Conservation (phyloP, 345 rosid genomes). For the Salix exigua region DNA sequence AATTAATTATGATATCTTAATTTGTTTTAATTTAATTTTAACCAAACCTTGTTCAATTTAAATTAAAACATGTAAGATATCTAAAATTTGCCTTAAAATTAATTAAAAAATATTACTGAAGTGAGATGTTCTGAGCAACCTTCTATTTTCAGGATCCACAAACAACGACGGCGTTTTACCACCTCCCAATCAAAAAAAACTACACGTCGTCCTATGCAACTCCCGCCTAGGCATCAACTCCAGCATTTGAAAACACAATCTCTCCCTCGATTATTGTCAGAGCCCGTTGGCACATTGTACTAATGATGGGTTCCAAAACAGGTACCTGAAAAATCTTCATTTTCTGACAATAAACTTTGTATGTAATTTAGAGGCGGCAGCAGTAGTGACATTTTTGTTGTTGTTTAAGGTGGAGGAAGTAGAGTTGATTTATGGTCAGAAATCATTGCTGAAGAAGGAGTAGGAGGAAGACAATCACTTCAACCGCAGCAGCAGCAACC, state of each 20-base stretch:
- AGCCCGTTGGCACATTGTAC: neutral
- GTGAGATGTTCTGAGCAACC: too few relatives aligned
- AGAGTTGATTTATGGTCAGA: constrained; percentile 56
- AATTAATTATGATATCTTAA: too few relatives aligned
- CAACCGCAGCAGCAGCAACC: constrained; percentile 26
- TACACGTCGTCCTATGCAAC: neutral
- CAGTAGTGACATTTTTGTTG: neutral
- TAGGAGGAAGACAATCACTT: neutral
- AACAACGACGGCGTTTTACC: neutral
- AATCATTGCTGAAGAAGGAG: constrained; percentile 24
- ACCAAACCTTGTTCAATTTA: too few relatives aligned
- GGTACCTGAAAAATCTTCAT: constrained; percentile 13
- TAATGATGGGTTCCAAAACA: constrained; percentile 30
- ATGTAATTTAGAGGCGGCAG: neutral
- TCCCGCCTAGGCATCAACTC: neutral
- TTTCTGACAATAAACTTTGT: neutral
- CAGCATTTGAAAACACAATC: neutral
- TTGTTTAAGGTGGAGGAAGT: constrained; percentile 3
- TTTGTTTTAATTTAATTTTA: too few relatives aligned
- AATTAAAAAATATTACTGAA: too few relatives aligned
- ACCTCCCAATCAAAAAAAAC: neutral
- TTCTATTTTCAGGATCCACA: too few relatives aligned
- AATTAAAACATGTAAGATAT: too few relatives aligned
- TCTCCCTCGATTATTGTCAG: neutral
- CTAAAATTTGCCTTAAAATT: too few relatives aligned